phyloP scores from a whole-genome alignment of 2,329 filamentous ascomycete species.

The Ambrosiella beaveri region DNA sequence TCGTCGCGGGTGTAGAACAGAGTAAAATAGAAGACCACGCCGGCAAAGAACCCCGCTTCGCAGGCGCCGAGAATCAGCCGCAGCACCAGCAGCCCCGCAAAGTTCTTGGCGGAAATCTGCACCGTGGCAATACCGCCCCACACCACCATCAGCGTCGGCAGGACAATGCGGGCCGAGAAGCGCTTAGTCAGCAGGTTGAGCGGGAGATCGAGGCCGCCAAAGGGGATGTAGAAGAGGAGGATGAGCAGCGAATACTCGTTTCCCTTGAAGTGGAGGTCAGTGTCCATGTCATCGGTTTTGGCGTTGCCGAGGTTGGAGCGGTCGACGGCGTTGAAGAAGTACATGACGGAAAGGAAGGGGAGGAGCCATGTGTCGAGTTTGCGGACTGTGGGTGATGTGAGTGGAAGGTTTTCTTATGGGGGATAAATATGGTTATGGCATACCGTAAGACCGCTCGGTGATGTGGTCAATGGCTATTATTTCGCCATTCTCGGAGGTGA shows the following conservation, averaged over 20 bases:
- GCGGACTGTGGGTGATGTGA: background rate
- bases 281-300: slow-evolving; percentile 28
- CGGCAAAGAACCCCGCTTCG: slow-evolving; percentile 37
- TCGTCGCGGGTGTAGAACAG: slow-evolving; percentile 48
- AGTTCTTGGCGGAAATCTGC: slow-evolving; percentile 31
- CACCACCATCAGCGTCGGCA: slow-evolving; percentile 26
- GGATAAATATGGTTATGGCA: background rate
- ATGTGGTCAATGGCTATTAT: background rate
- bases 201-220: slow-evolving; percentile 29
- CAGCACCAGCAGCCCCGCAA: slow-evolving; percentile 30
- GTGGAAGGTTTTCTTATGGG: background rate
- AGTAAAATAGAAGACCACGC: slow-evolving; percentile 28
- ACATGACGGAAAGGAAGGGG: slow-evolving; percentile 17
- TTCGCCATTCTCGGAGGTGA: background rate
- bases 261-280: slow-evolving; percentile 37
- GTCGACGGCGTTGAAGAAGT: slow-evolving; percentile 29
- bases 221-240: slow-evolving; percentile 33
- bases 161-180: slow-evolving; percentile 20
- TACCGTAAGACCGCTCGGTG: slow-evolving; percentile 1
- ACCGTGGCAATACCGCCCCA: slow-evolving; percentile 32
- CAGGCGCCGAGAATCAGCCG: slow-evolving; percentile 30
- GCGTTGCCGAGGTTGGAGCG: slow-evolving; percentile 31
- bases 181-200: slow-evolving; percentile 30
- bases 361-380: slow-evolving; percentile 9
- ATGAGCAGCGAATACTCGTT: slow-evolving; percentile 24